A percentile compares a stretch with the other conserved stretches of the same genome.
Evolutionary conservation across 371 early-diverging fungal genomes (phyloP).

Genomic region (Cokeromyces recurvatus): DNA sequence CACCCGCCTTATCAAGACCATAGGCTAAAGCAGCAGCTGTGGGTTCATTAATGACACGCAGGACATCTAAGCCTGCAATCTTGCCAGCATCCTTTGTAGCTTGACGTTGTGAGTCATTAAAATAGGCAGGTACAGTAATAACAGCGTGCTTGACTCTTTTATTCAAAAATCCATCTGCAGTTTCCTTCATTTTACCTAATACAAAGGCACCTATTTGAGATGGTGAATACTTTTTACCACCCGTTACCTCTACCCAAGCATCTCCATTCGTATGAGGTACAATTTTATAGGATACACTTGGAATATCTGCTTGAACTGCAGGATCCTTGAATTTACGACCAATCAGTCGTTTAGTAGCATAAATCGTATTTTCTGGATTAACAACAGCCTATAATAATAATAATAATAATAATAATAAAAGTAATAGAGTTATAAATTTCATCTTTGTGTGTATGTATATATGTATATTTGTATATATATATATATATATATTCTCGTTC

Average conservation of each 20-base stretch:
- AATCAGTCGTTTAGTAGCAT: conserved; percentile 95
- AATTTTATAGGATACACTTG: conserved; percentile 89
- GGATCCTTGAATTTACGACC: conserved; percentile 90
- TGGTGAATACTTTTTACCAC: conserved; percentile 93
- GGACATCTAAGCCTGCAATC: conserved; percentile 95
- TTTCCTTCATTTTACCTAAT: conserved; percentile 95
- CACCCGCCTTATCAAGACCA: conserved; percentile 93
- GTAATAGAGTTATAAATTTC: too few relatives aligned
- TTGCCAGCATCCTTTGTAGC: conserved; percentile 98
- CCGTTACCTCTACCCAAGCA: conserved; percentile 95
- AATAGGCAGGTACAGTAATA: conserved; percentile 79
- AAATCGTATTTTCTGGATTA: conserved; percentile 93
- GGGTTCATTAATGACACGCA: conserved; percentile 99
- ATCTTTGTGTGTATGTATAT: too few relatives aligned
- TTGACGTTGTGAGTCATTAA: conserved; percentile 97
- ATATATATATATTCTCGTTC: too few relatives aligned
- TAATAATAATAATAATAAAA: too few relatives aligned
- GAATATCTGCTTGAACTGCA: conserved; percentile 82
- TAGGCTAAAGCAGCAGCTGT: conserved; percentile 99
- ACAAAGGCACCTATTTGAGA: conserved; percentile 94
- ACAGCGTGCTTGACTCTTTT: conserved; percentile 90
- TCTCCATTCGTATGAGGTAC: conserved; percentile 91
- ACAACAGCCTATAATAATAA: conserved; percentile 70
- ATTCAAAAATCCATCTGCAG: conserved; percentile 80
- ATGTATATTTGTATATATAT: too few relatives aligned